Evolutionary conservation across 2,329 filamentous ascomycete genomes (phyloP).

Genomic region (Cucurbitaria berberidis): DNA sequence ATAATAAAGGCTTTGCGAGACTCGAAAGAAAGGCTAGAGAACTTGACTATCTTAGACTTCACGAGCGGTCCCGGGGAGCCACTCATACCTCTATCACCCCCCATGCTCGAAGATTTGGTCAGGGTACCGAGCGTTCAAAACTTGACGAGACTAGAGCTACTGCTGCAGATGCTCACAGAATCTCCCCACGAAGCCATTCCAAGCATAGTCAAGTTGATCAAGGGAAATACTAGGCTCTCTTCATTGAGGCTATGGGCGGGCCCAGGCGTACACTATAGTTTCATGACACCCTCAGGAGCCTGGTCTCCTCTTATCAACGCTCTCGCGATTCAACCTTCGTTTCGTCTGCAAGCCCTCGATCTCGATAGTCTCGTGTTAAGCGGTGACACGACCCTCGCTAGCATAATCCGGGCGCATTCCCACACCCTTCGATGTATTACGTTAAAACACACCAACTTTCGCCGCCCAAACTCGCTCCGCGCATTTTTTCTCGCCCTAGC

Average conservation of each 20-base stretch:
- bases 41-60: background rate
- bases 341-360: constrained; percentile 8
- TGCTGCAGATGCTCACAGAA: constrained; percentile 5
- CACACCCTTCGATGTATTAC: constrained; percentile 3
- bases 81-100: background rate
- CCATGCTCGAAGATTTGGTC: background rate
- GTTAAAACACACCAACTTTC: constrained; percentile 6
- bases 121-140: background rate
- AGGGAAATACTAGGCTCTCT: background rate
- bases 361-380: constrained; percentile 11
- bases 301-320: constrained; percentile 5
- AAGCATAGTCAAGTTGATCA: background rate
- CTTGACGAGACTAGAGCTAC: constrained; percentile 4
- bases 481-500: constrained; percentile 6
- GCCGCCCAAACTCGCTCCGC: constrained; percentile 8
- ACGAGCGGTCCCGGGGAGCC: constrained; percentile 1
- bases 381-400: constrained; percentile 4
- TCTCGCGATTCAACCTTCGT: constrained; percentile 4
- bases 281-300: background rate
- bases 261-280: background rate
- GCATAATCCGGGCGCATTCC: constrained; percentile 4
- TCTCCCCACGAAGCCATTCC: background rate
- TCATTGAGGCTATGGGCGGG: background rate
- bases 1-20: background rate
- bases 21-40: background rate